phyloP scores from a whole-genome alignment of 163 green algal species.

The Scenedesmus sp. region DNA sequence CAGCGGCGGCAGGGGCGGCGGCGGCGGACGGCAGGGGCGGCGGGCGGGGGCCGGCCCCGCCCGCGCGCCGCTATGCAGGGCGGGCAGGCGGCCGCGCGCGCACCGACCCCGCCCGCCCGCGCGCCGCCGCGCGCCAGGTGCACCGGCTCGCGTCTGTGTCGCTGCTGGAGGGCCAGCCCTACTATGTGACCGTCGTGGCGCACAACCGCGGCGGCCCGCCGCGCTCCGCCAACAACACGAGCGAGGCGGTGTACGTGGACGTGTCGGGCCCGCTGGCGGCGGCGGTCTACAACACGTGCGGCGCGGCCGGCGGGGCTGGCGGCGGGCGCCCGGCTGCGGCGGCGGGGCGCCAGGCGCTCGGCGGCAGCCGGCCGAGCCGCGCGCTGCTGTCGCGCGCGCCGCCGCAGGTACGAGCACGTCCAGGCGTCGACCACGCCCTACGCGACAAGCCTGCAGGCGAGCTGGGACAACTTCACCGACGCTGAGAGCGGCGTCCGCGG shows the following conservation, averaged over 20 bases:
- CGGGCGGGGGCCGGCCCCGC: no score
- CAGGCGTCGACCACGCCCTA: slow-evolving; percentile 8
- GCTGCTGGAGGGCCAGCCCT: slow-evolving; percentile 21
- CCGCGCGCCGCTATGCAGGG: no score
- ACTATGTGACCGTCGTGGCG: slow-evolving; percentile 44
- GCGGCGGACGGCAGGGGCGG: no score
- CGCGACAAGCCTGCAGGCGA: background rate
- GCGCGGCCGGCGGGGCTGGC: no score
- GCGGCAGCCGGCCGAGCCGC: background rate
- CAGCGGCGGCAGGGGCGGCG: no score
- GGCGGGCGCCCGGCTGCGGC: no score
- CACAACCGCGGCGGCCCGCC: slow-evolving; percentile 33
- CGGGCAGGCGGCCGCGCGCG: no score
- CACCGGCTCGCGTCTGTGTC: slow-evolving; percentile 3
- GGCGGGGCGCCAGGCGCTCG: background rate
- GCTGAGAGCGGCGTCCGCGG: slow-evolving; percentile 9
- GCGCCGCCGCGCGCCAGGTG: slow-evolving; percentile 22
- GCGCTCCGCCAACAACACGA: slow-evolving; percentile 28
- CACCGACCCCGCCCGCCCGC: no score
- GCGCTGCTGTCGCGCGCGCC: background rate
- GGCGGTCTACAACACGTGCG: slow-evolving; percentile 45
- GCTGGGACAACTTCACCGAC: slow-evolving; percentile 44
- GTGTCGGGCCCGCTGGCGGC: slow-evolving; percentile 2
- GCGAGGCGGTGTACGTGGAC: slow-evolving; percentile 22
- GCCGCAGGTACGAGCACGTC: slow-evolving; percentile 14